Evolutionary conservation across 179 eudicot species (phyloP), one percentile per base, ranked within the genome.

Genomic region (Sideroxylon spinosum): DNA sequence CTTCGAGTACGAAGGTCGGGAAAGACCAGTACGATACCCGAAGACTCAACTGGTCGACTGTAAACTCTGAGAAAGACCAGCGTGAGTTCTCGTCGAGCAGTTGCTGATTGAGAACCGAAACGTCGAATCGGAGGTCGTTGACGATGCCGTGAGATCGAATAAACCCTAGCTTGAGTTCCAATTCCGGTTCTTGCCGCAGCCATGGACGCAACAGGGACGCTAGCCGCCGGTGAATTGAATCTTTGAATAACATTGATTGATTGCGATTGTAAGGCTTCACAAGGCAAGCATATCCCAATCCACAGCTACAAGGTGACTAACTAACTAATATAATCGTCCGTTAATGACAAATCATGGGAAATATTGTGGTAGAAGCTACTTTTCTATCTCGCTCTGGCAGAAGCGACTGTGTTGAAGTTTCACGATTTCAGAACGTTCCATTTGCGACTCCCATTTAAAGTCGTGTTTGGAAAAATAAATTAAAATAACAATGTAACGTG

Each of bases 101-200:
- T 26, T 76, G 76, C 28, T 66, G 73, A 76, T 88, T 86, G 55
- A 93, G 82, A 11, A 80, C 83, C 7, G 85, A 77, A 65, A 76
- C 11, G 77, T 92, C 85, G 79, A 95, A 82, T n/a, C 75, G 56
- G 68, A 95, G 86, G 79, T 90, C 80, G 7, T 77, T 84, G 28
- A 86, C 90, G 29, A 78, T 70, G 0, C 86, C 78, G 9, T 78
- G 64, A 3, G 96, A 88, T 50, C 80, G 83, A 72, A 88, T 79
- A 65, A 92, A 80, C 81, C 99, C 99, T 86, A 95, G 79, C 64
- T 88, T 82, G 82, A 92, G 80, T 44, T 95, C 85, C 74, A 86
- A 82, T 32, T 90, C 89, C 29, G 89, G 88, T 53, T 89, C 89
- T 28, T 86, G 84, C 5, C 53, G 67, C 71, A 92, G 87, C 94